These are phyloP conservation scores for Rosa persica DNA, from an alignment of 306 rosid genomes.

Conservation along the genomic window DNA sequence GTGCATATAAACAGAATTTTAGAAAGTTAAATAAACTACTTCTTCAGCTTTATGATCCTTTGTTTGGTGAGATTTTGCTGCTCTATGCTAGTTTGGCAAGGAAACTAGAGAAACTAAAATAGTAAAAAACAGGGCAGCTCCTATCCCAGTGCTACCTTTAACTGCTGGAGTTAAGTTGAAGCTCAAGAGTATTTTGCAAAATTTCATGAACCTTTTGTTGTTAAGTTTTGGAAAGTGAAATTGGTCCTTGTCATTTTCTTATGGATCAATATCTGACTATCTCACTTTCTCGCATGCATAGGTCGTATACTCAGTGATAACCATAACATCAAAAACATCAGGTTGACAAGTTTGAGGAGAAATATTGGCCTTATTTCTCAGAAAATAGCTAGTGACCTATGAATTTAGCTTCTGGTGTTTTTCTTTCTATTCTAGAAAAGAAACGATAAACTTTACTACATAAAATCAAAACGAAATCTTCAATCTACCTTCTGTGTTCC, in stretches of 20 bases:
- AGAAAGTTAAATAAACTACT: too few species aligned
- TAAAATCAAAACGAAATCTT: not conserved
- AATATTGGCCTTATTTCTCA: slow-evolving; percentile 83
- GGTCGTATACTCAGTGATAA: slow-evolving; percentile 69
- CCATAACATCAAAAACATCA: slow-evolving; percentile 51
- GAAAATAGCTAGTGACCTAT: slow-evolving; percentile 59
- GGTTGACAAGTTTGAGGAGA: slow-evolving; percentile 64
- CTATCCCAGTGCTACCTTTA: not conserved
- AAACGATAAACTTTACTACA: not conserved
- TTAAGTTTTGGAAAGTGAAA: not conserved
- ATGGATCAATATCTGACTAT: slow-evolving; percentile 18
- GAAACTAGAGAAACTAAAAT: not conserved
- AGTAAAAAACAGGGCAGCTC: not conserved
- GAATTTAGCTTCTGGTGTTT: slow-evolving; percentile 15
- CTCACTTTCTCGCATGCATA: slow-evolving; percentile 34
- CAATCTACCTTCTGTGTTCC: slow-evolving; percentile 4
- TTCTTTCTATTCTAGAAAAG: not conserved
- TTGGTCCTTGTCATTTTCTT: not conserved
- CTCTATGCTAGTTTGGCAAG: not conserved
- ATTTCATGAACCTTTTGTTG: not conserved
- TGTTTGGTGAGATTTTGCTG: slow-evolving; percentile 53
- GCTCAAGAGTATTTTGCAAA: not conserved
- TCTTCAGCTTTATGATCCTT: slow-evolving; percentile 87
- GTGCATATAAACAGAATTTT: too few species aligned
- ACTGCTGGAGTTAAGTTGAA: not conserved